phyloP scores from a whole-genome alignment of 257 asterid genomes.

The Capsicum chinense region DNA sequence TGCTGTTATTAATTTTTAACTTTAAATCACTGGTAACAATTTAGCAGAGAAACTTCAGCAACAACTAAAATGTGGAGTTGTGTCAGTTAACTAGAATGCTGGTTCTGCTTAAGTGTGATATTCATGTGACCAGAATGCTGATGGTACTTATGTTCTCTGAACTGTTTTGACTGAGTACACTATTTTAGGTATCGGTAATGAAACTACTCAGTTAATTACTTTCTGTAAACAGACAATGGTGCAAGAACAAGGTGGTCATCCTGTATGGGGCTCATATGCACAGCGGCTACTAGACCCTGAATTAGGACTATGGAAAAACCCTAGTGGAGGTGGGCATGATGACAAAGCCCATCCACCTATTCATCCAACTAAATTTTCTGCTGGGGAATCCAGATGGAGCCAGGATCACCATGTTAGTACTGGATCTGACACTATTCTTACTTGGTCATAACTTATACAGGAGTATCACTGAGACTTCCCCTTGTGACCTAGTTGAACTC shows the following conservation, averaged over 20 bases:
- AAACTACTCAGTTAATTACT: conserved; percentile 21
- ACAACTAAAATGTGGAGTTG: conserved; percentile 1
- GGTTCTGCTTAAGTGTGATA: conserved; percentile 6
- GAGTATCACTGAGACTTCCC: neutral
- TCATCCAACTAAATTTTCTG: conserved; percentile 94
- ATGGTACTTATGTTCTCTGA: conserved; percentile 13
- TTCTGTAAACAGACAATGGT: conserved; percentile 68
- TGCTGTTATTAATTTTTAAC: neutral
- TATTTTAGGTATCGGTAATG: neutral
- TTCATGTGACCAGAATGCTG: neutral
- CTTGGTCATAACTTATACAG: neutral
- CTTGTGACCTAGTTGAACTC: conserved; percentile 1
- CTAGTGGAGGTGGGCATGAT: conserved; percentile 90
- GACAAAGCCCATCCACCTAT: conserved; percentile 99
- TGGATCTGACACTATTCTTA: conserved; percentile 30
- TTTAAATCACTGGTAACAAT: neutral
- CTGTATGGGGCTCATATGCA: conserved; percentile 87
- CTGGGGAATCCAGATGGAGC: conserved; percentile 95
- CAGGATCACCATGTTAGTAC: conserved; percentile 91
- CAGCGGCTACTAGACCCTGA: conserved; percentile 84
- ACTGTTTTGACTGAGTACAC: neutral
- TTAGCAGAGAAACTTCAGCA: conserved; percentile 10
- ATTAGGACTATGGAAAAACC: conserved; percentile 85
- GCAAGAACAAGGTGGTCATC: conserved; percentile 91
- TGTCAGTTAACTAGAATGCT: conserved; percentile 5